These are phyloP conservation scores for Handroanthus guayacan DNA, from an alignment of 257 asterid species.

Conservation along the genomic window DNA sequence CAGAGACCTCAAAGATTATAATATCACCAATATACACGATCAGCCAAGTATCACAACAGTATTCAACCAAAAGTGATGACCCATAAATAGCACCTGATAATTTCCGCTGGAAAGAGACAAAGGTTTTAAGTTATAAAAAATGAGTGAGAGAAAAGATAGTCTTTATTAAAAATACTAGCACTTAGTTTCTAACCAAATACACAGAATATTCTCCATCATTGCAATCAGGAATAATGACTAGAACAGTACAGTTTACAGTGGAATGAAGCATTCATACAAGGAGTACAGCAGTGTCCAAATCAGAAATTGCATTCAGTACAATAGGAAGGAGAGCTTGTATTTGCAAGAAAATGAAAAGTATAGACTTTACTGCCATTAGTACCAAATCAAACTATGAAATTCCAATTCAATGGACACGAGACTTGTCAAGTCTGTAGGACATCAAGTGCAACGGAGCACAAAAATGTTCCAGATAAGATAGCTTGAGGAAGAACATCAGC, in stretches of 20 bases:
- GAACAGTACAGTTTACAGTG: neutral
- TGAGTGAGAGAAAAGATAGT: neutral
- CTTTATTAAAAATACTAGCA: neutral
- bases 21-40: conserved; percentile 12
- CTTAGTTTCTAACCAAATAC: neutral
- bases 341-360: neutral
- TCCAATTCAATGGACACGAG: neutral
- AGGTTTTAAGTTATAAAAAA: neutral
- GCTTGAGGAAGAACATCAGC: neutral
- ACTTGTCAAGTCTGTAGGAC: neutral
- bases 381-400: neutral
- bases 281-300: neutral
- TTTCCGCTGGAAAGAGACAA: neutral
- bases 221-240: conserved; percentile 11
- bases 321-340: neutral
- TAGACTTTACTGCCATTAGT: neutral
- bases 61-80: conserved; percentile 10
- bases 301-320: neutral
- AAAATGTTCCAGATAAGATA: neutral
- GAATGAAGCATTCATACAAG: neutral
- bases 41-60: neutral
- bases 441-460: conserved; percentile 12
- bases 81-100: neutral
- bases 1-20: conserved; percentile 15
- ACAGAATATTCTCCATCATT: neutral